Percentiles rank a stretch among this genome's conserved stretches.
Evolutionary conservation across 2,329 filamentous ascomycete species (phyloP).

Genomic region (Cercospora sojina): DNA sequence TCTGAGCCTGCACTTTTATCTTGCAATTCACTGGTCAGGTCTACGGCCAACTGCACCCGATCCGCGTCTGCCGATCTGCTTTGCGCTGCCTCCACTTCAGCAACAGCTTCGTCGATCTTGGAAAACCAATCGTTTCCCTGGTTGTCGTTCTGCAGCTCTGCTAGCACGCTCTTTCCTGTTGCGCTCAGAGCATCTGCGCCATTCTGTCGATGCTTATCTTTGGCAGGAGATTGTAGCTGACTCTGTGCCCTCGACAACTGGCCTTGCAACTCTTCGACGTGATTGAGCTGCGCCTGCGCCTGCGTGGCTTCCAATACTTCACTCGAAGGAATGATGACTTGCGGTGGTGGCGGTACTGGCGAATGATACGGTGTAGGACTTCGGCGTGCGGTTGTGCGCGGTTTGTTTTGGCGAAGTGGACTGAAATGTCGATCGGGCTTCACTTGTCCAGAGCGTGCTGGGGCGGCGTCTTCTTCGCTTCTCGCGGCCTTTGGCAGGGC

Average conservation of each 20-base stretch:
- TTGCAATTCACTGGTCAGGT: neutral
- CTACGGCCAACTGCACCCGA: neutral
- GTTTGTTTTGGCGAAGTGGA: conserved; percentile 1
- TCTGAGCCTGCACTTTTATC: neutral
- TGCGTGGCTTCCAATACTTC: conserved; percentile 8
- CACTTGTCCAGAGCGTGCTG: neutral
- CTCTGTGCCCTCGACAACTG: neutral
- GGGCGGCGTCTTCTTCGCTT: neutral
- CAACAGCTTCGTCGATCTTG: conserved; percentile 9
- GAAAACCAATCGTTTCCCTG: conserved; percentile 7
- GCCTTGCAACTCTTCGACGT: neutral
- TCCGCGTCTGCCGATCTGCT: neutral
- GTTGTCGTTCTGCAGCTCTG: neutral
- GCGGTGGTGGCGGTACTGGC: neutral
- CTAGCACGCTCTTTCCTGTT: neutral
- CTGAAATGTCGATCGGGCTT: neutral
- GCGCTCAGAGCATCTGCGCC: neutral
- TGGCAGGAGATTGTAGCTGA: neutral
- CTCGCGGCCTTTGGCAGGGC: conserved; percentile 6
- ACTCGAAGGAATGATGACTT: conserved; percentile 5
- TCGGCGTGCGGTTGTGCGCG: neutral
- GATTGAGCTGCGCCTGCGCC: conserved; percentile 3
- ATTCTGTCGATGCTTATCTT: neutral
- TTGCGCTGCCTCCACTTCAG: neutral
- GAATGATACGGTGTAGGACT: conserved; percentile 4